A percentile compares a stretch with the other conserved stretches of the same genome.
Evolutionary conservation across 805 yeast genomes (phyloP).

Genomic region (Saturnispora sekii): DNA sequence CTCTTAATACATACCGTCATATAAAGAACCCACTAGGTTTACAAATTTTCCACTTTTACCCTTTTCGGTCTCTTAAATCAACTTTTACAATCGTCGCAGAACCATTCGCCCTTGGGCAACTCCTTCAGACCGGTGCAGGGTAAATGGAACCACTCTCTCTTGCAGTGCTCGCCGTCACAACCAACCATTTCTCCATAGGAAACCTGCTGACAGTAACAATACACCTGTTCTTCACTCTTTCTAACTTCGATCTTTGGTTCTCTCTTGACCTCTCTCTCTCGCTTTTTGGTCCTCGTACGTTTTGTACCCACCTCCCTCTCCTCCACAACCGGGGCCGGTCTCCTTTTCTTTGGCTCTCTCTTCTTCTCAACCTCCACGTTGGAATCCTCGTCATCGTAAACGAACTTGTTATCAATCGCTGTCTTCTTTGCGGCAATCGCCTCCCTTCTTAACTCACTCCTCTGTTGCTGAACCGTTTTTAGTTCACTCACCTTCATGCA

Average conservation of each 20-base stretch:
- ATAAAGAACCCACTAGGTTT: neutral
- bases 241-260: neutral
- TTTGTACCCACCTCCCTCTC: too few relatives aligned
- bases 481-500: constrained; percentile 62
- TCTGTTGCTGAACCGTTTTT: constrained; percentile 60
- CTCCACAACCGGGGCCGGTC: neutral
- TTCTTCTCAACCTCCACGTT: constrained; percentile 10
- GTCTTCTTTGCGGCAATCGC: constrained; percentile 79
- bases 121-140: constrained; percentile 84
- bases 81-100: constrained; percentile 53
- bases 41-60: neutral
- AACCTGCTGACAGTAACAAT: constrained; percentile 94
- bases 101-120: constrained; percentile 82
- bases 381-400: constrained; percentile 9
- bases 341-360: constrained; percentile 9
- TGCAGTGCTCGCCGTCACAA: constrained; percentile 90
- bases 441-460: constrained; percentile 79
- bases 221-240: constrained; percentile 43
- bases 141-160: constrained; percentile 91
- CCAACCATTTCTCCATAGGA: constrained; percentile 99
- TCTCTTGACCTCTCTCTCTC: constrained; percentile 5
- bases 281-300: neutral
- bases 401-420: constrained; percentile 19
- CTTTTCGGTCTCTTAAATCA: neutral
- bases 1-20: neutral